Percentiles rank a stretch among this genome's conserved stretches.
Evolutionary conservation across 306 rosid genomes (phyloP).

Genomic region (Casuarina cunninghamiana): DNA sequence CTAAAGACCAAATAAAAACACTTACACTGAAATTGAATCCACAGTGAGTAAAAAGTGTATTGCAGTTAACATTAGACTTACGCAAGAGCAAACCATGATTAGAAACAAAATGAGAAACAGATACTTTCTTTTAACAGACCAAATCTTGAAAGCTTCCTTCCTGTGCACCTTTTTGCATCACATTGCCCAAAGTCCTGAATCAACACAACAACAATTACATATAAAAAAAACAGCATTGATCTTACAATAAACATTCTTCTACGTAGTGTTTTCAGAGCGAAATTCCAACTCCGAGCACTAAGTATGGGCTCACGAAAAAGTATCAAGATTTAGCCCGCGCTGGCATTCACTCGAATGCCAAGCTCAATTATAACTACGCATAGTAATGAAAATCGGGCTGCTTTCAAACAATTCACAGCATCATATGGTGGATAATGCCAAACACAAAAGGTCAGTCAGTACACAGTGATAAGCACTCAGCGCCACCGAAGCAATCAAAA

Average conservation of each 20-base stretch:
- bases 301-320: background rate
- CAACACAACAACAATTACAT: constrained; percentile 26
- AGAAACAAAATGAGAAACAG: constrained; percentile 16
- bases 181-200: constrained; percentile 94
- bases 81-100: constrained; percentile 2
- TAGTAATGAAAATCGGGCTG: background rate
- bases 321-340: background rate
- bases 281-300: background rate
- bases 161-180: constrained; percentile 87
- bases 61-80: background rate
- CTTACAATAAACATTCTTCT: background rate
- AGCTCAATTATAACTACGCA: background rate
- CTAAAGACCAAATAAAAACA: background rate
- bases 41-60: background rate
- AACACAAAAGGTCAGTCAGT: background rate
- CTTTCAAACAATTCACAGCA: background rate
- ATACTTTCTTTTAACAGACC: constrained; percentile 72
- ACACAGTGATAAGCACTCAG: background rate
- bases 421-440: background rate
- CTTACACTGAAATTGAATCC: background rate
- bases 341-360: background rate
- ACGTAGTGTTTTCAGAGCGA: background rate
- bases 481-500: background rate
- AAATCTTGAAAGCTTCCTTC: constrained; percentile 91
- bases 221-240: background rate